Evolutionary conservation across 2,329 filamentous ascomycete genomes (phyloP), one percentile per base, ranked within the genome.

Genomic region (Curvularia sp.): DNA sequence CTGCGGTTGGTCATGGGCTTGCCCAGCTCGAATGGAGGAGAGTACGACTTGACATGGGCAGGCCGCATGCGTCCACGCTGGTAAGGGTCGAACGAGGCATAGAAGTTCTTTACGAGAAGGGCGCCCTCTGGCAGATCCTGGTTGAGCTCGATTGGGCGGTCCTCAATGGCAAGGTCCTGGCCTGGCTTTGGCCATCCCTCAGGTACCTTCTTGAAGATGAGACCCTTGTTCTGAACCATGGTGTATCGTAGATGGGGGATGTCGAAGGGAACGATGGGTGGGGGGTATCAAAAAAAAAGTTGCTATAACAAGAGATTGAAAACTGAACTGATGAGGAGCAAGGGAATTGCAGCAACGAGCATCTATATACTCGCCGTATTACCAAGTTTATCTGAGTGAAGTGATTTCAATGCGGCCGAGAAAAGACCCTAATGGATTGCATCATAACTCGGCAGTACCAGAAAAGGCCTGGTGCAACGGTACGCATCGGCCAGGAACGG

Each of bases 61-160:
- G 82, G 78, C 47, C 91, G 88, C 90, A 96, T 93, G 66, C 86
- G 86, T 60, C 89, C 90, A 56, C 93, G 89, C 81, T 91, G 87
- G 81, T 96, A 96, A 1, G 92, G 92, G 77, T 96, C 92, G 79
- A 89, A 89, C 39, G 90, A 93, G 64, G 87, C 82, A 76, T 90
- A 92, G 70, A 89, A 84, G 67, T 89, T 85, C 79, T 92, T 86
- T 64, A 89, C 79, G 30, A 86, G 86, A 48, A 96, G 76, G 39
- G 92, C 88, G 63, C 90, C 89, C 43, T 84, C 75, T 23, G 87
- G 83, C 27, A 80, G 78, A 5, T 84, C 74, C 49, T 84, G 81
- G 23, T 86, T 79, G 65, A 88, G 78, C 73, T 95, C 90, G 84
- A 93, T 87, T 19, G 86, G 82, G 59, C 84, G 84, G 64, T 83